Evolutionary conservation across 169 alveolate species (phyloP), one percentile per base, ranked within the genome.

Genomic region (Plasmodium malariae): DNA sequence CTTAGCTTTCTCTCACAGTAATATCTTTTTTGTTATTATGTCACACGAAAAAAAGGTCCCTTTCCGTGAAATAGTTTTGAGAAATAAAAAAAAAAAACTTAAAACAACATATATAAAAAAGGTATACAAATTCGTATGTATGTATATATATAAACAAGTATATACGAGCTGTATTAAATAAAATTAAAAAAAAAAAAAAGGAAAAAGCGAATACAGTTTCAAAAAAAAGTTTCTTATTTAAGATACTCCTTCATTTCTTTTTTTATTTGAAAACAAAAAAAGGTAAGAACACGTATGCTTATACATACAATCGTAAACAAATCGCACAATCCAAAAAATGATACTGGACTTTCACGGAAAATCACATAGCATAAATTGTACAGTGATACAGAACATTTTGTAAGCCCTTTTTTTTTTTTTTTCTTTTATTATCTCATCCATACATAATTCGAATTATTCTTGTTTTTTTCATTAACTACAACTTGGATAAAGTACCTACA

Each of bases 401-500:
- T 45, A 17, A 69, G 6, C 24, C n/a, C 9, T 24, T 67, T 26
- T 54, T 51, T 45, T 65, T n/a, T 59, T 74, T 57, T 32, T 21
- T 43, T 63, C 9, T 65, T 62, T 21, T 63, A 28, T 43, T 67
- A 67, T 51, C 83, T 30, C 59, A 67, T 32, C 91, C 85, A 51
- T 43, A 62, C 65, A 30, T 60, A 60, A 37, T 60, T 74, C 36
- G 17, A 11, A 74, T 36, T 62, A 45, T 60, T 83, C 48, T 83
- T 83, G 63, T 60, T 83, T 83, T 83, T 83, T 67, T 83, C 91
- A 59, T 45, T 54, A 70, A 60, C 37, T 12, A 57, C 72, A 48
- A 67, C 78, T 34, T 67, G 83, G 59, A 83, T 67, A 60, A 83
- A 83, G 40, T 67, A 67, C 83, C 91, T 83, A 70, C 34, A 17